phyloP scores from a whole-genome alignment of 1,284 basidiomycete genomes.

The Fomitopsis pinicola region DNA sequence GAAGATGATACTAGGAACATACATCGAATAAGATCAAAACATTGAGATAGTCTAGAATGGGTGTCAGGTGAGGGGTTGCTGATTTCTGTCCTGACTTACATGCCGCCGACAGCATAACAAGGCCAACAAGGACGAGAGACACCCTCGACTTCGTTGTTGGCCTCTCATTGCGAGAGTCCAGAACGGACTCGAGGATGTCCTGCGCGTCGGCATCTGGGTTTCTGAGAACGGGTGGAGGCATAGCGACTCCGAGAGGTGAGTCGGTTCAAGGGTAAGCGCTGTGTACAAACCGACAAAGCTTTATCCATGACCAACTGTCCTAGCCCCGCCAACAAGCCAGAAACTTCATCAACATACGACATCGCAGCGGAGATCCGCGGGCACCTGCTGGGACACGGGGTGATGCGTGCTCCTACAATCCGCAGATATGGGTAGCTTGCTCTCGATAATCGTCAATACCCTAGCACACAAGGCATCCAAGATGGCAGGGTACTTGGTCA shows the following conservation, averaged over 20 bases:
- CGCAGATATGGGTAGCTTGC: background rate
- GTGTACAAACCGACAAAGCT: too few species aligned
- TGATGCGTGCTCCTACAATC: background rate
- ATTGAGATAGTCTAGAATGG: background rate
- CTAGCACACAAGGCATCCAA: background rate
- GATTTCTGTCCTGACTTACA: background rate
- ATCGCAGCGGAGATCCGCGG: too few species aligned
- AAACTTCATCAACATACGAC: too few species aligned
- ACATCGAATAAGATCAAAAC: background rate
- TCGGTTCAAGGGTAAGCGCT: too few species aligned
- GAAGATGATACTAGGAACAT: background rate
- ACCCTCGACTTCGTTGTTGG: background rate
- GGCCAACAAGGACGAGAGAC: background rate
- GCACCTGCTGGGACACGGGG: too few species aligned
- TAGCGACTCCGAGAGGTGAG: background rate
- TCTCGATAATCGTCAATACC: background rate
- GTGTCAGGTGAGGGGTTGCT: background rate
- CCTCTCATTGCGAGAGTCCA: background rate
- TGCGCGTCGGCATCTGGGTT: background rate
- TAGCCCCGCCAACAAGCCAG: too few species aligned
- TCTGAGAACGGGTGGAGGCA: background rate
- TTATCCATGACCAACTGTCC: too few species aligned
- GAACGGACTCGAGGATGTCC: background rate
- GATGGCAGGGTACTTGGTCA: background rate
- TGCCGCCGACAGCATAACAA: background rate